Evolutionary conservation across 2,329 filamentous ascomycete genomes (phyloP).

Genomic region (Neonectria punicea): DNA sequence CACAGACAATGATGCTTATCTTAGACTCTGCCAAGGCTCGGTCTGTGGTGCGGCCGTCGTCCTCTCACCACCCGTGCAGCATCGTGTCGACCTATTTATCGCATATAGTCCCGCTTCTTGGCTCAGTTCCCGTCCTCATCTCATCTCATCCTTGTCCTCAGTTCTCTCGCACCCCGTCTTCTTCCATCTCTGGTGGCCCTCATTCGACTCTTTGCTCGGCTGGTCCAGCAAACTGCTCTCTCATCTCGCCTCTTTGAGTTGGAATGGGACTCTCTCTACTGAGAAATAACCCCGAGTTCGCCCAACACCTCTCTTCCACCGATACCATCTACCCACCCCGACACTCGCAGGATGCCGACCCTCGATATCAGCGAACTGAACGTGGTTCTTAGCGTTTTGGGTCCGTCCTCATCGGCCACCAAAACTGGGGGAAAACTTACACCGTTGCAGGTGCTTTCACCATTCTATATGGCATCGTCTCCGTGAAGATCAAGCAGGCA

Average conservation of each 20-base stretch:
- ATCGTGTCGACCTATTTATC: background rate
- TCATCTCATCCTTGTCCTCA: background rate
- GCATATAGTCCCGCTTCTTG: background rate
- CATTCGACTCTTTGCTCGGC: background rate
- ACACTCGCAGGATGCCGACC: constrained; percentile 26
- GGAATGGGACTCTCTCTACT: background rate
- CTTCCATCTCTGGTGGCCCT: too few relatives aligned
- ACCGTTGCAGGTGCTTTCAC: constrained; percentile 55
- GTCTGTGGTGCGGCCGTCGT: background rate
- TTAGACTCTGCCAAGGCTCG: background rate
- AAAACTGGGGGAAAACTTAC: background rate
- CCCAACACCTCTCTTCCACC: background rate
- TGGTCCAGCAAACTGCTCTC: background rate
- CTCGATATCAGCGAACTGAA: constrained; percentile 64
- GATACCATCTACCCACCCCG: background rate
- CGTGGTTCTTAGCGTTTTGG: constrained; percentile 58
- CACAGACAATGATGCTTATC: too few relatives aligned
- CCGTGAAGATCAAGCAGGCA: constrained; percentile 61
- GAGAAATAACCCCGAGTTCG: background rate
- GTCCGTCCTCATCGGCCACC: constrained; percentile 43
- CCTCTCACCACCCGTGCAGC: background rate
- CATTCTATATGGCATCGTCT: constrained; percentile 60
- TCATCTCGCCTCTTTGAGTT: background rate
- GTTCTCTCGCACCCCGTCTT: too few relatives aligned
- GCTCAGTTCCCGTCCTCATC: background rate